Base-by-base conservation (phyloP, 1,284 basidiomycete genomes). In the Lignosus rhinocerotis region DNA sequence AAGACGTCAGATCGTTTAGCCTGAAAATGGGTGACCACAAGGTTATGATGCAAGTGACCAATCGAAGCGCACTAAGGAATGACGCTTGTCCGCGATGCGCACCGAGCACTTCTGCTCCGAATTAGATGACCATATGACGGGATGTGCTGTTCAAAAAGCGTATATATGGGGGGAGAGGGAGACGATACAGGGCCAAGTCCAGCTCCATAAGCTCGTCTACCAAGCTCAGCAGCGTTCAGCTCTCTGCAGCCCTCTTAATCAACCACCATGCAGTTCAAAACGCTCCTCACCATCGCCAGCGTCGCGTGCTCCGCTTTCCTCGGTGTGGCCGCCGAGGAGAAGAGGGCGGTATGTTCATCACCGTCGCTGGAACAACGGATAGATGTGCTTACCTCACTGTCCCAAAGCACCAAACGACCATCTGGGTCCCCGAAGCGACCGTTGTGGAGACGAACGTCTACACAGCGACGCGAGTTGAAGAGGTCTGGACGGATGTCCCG, bases 401-500 rank as follows among this genome's bases (percentile, higher is more conserved):
- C 4, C 6, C 32, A 7, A 34, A 61, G 59, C 47, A 59, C 19
- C 17, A 33, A 6, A 61, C 60, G 25, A 64, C 63, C 1, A 16
- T 64, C 7, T 62, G 60, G 63, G 58, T 58, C 19, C 63, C 63
- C n/a, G 60, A 55, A 5, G 63, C 63, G 34, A 64, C 63, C 14
- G 58, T 58, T n/a, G 58, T 59, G 6, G 53, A 53, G 38, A 60
- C 56, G 25, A 56, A 64, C 48, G 60, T 58, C n/a, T 64, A 47
- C 58, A 60, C 58, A 9, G 60, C 43, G 19, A 64, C 63, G n/a
- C 63, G 63, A 48, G 44, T 64, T 19, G 63, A 64, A 34, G 53
- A 64, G 50, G 43, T 60, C 38, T 62, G 60, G 60, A 60, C 54
- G 48, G 54, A 46, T 6, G 51, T 54, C 48, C 21, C 63, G 19